Conservation (phyloP, 345 rosid species). For the Ailanthus altissimus region DNA sequence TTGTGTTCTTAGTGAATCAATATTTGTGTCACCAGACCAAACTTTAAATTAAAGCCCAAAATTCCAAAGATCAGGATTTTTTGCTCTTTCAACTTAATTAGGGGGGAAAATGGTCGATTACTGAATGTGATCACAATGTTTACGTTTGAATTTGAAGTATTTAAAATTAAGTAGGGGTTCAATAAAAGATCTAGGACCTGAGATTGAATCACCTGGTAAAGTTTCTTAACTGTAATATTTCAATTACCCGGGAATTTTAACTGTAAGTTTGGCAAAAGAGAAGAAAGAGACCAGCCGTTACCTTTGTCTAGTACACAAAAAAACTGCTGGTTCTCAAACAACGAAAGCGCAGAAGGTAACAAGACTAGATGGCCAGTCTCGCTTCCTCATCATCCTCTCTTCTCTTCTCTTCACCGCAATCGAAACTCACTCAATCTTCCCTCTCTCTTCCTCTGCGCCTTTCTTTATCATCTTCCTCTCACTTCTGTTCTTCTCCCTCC, state of each 20-base stretch:
- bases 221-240: neutral
- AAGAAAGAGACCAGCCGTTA: neutral
- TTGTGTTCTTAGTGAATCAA: neutral
- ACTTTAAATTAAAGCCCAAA: neutral
- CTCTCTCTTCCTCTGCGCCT: conserved; percentile 25
- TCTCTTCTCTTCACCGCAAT: conserved; percentile 32
- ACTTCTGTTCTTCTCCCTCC: conserved; percentile 36
- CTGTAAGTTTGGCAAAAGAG: neutral
- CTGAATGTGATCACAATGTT: neutral
- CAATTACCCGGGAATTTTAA: conserved; percentile 10
- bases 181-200: neutral
- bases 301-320: conserved; percentile 27
- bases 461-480: conserved; percentile 36
- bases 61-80: too few relatives aligned
- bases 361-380: conserved; percentile 51
- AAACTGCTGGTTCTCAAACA: conserved; percentile 35
- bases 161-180: neutral
- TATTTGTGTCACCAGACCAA: neutral
- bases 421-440: conserved; percentile 35
- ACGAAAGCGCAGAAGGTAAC: conserved; percentile 7
- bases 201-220: neutral
- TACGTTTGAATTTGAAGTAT: neutral
- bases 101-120: neutral
- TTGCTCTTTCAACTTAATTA: neutral
- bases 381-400: conserved; percentile 39